Percentiles rank a stretch among this genome's conserved stretches.
Evolutionary conservation across 106 monocot species (phyloP).

Genomic region (Acorus calamus): DNA sequence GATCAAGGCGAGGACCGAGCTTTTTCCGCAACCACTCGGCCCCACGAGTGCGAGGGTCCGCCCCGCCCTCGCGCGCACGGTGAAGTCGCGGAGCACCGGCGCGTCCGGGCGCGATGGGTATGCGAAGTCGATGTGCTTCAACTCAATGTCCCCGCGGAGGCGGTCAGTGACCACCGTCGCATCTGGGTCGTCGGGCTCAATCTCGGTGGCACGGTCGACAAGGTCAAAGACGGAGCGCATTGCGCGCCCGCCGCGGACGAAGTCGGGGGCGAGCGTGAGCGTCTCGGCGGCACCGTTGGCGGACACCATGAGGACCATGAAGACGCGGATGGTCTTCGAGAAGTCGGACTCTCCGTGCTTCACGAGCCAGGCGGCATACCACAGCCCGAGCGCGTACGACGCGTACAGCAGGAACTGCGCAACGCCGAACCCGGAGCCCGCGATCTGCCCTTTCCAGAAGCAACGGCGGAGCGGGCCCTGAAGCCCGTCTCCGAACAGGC

Average conservation of each 20-base stretch:
- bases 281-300: conserved; percentile 98
- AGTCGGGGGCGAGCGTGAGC: conserved; percentile 83
- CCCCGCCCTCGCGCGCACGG: conserved; percentile 73
- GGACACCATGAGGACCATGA: conserved; percentile 99
- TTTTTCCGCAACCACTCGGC: conserved; percentile 92
- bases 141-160: conserved; percentile 80
- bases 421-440: conserved; percentile 81
- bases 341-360: conserved; percentile 92
- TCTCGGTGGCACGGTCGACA: conserved; percentile 75
- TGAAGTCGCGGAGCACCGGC: conserved; percentile 61
- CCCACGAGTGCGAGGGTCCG: conserved; percentile 77
- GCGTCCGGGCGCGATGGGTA: conserved; percentile 82
- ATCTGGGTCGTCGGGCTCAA: conserved; percentile 84
- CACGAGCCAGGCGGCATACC: conserved; percentile 92
- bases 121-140: conserved; percentile 81
- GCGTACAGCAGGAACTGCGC: conserved; percentile 93
- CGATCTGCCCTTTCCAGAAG: conserved; percentile 98
- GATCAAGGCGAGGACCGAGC: conserved; percentile 72
- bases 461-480: conserved; percentile 75
- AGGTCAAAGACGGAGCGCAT: conserved; percentile 80
- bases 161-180: conserved; percentile 47
- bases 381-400: conserved; percentile 80
- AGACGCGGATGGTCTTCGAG: conserved; percentile 91
- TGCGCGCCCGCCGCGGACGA: conserved; percentile 92
- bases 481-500: conserved; percentile 60